Evolutionary conservation across 2,329 filamentous ascomycete species (phyloP).

Genomic region (Emergomyces orientalis): DNA sequence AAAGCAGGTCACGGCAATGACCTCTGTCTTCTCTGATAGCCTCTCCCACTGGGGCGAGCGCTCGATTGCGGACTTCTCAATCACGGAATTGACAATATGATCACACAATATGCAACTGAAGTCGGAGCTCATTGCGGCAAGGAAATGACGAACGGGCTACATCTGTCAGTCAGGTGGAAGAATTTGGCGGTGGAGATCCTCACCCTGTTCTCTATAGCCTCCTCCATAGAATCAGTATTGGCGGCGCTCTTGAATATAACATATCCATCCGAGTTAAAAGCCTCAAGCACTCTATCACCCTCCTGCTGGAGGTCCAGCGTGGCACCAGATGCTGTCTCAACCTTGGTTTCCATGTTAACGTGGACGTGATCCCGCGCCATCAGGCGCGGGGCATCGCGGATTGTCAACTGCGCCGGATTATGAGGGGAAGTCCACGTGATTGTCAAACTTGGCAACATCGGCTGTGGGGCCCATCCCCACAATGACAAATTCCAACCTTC

Average conservation of each 20-base stretch:
- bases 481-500: neutral
- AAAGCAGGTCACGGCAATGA: slow-evolving; percentile 5
- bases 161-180: neutral
- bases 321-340: slow-evolving; percentile 3
- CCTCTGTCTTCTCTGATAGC: slow-evolving; percentile 2
- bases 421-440: neutral
- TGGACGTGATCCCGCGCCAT: neutral
- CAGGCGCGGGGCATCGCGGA: neutral
- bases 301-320: neutral
- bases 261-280: slow-evolving; percentile 1
- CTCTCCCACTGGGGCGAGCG: neutral
- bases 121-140: neutral
- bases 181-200: neutral
- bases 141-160: neutral
- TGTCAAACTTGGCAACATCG: neutral
- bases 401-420: neutral
- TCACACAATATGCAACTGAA: neutral
- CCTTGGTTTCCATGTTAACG: neutral
- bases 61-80: slow-evolving; percentile 1
- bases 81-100: slow-evolving; percentile 1
- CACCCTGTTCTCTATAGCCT: slow-evolving; percentile 1
- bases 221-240: neutral
- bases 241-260: slow-evolving; percentile 2
- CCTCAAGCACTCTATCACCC: neutral
- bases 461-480: neutral